These are phyloP conservation scores for Nakazawaea peltata DNA, from an alignment of 805 yeast genomes.

Conservation along the genomic window DNA sequence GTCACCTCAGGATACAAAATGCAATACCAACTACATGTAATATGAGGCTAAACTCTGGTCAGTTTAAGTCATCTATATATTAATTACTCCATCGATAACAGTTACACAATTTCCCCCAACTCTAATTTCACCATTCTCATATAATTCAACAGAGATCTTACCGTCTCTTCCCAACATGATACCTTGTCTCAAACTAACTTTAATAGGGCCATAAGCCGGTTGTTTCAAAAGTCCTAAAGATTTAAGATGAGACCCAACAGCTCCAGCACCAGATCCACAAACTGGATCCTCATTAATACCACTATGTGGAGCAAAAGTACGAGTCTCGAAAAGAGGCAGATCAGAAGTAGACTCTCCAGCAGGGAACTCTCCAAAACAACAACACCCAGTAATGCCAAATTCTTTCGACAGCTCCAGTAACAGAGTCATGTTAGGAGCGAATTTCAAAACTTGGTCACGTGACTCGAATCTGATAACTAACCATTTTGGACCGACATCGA, in stretches of 20 bases:
- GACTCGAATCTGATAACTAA: constrained; percentile 24
- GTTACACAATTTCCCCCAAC: constrained; percentile 35
- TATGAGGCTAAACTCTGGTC: too few species aligned
- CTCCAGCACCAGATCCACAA: constrained; percentile 41
- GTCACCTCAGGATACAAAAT: too few species aligned
- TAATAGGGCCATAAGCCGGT: not conserved
- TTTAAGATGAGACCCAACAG: constrained; percentile 1
- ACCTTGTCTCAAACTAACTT: constrained; percentile 28
- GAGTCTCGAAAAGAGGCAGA: constrained; percentile 29
- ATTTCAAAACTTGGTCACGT: constrained; percentile 22
- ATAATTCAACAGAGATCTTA: constrained; percentile 18
- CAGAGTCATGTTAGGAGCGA: constrained; percentile 23
- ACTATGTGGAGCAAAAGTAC: constrained; percentile 33
- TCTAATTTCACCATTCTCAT: constrained; percentile 13
- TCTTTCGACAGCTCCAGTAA: constrained; percentile 15
- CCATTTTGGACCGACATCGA: constrained; percentile 43
- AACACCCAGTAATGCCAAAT: constrained; percentile 25
- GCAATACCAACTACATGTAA: too few species aligned
- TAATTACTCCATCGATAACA: constrained; percentile 24
- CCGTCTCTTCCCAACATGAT: constrained; percentile 32
- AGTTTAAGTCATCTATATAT: too few species aligned
- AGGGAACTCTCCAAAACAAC: constrained; percentile 28
- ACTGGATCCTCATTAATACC: constrained; percentile 44
- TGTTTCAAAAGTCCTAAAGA: not conserved
- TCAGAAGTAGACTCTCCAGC: constrained; percentile 18